A percentile compares a stretch with the other conserved stretches of the same genome.
These are phyloP conservation scores for Yamadazyma buinensis DNA, from an alignment of 1,139 yeast genomes.

Conservation along the genomic window DNA sequence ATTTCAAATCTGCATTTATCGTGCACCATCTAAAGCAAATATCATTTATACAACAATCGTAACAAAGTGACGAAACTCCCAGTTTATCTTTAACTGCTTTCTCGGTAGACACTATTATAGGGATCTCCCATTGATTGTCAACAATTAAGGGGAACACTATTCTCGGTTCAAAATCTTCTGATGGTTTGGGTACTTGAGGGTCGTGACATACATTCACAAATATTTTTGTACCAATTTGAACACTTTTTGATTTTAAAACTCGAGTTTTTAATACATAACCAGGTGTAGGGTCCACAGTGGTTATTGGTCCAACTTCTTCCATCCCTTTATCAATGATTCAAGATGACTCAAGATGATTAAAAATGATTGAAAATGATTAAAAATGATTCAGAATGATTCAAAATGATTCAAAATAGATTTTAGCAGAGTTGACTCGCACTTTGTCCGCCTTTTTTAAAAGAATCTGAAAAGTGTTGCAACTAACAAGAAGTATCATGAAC, in stretches of 20 bases:
- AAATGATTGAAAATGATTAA: not conserved
- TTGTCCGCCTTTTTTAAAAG: no score
- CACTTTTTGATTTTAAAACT: slow-evolving; percentile 27
- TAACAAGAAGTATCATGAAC: slow-evolving; percentile 48
- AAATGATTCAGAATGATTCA: slow-evolving; percentile 1
- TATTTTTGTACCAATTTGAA: slow-evolving; percentile 51
- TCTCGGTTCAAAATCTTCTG: slow-evolving; percentile 49
- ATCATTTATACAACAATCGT: slow-evolving; percentile 72
- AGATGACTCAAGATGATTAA: not conserved
- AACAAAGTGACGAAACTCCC: slow-evolving; percentile 60
- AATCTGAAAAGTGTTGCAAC: no score
- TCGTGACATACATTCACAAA: slow-evolving; percentile 76
- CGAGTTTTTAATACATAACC: slow-evolving; percentile 66
- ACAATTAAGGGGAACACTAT: slow-evolving; percentile 62
- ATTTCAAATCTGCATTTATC: slow-evolving; percentile 45
- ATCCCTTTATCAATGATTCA: slow-evolving; percentile 7
- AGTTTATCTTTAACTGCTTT: slow-evolving; percentile 62
- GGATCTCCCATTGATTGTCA: slow-evolving; percentile 80
- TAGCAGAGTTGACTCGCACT: no score
- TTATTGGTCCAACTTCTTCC: slow-evolving; percentile 18
- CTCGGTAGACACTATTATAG: slow-evolving; percentile 62
- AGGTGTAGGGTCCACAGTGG: slow-evolving; percentile 43
- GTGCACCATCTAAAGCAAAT: slow-evolving; percentile 61
- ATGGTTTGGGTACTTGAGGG: slow-evolving; percentile 53
- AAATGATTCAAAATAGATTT: not conserved